Conservation (phyloP, 2,329 filamentous ascomycete genomes). For the Trichocomaceae sp. region DNA sequence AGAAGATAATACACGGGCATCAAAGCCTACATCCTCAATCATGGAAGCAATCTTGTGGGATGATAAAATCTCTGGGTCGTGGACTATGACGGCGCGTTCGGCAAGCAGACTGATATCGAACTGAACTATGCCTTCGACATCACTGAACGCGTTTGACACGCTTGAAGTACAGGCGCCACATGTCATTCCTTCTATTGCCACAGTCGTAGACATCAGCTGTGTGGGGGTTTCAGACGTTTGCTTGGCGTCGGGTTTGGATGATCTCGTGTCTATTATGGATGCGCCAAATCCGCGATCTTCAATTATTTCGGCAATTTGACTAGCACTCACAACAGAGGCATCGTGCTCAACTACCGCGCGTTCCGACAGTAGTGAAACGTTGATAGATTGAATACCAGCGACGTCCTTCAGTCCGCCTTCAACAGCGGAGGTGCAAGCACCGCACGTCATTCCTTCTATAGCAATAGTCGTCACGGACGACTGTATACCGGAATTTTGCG, state of each 20-base stretch:
- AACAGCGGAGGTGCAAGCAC: conserved; percentile 78
- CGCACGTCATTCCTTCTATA: conserved; percentile 85
- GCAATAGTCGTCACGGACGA: conserved; percentile 66
- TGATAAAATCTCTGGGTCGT: conserved; percentile 65
- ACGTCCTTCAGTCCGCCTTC: conserved; percentile 73
- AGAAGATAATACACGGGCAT: conserved; percentile 74
- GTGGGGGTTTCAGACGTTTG: conserved; percentile 27
- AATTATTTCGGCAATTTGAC: conserved; percentile 52
- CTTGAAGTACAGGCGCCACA: conserved; percentile 94
- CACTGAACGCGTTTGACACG: conserved; percentile 73
- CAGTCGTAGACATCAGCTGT: conserved; percentile 62
- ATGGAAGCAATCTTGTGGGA: conserved; percentile 70
- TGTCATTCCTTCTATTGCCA: conserved; percentile 94
- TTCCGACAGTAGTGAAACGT: conserved; percentile 76
- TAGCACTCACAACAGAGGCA: conserved; percentile 45
- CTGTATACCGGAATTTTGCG: conserved; percentile 15
- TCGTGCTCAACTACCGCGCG: conserved; percentile 82
- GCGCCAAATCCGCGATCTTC: conserved; percentile 73
- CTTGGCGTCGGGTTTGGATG: conserved; percentile 26
- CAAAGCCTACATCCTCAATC: conserved; percentile 87
- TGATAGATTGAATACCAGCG: conserved; percentile 66
- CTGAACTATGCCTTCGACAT: conserved; percentile 68
- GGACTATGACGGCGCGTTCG: conserved; percentile 81
- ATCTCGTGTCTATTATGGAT: conserved; percentile 61
- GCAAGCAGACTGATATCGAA: conserved; percentile 95